Percentiles rank a stretch among this genome's conserved stretches.
phyloP scores from a whole-genome alignment of 208 protist species.

The Wallacemonas sp. region DNA sequence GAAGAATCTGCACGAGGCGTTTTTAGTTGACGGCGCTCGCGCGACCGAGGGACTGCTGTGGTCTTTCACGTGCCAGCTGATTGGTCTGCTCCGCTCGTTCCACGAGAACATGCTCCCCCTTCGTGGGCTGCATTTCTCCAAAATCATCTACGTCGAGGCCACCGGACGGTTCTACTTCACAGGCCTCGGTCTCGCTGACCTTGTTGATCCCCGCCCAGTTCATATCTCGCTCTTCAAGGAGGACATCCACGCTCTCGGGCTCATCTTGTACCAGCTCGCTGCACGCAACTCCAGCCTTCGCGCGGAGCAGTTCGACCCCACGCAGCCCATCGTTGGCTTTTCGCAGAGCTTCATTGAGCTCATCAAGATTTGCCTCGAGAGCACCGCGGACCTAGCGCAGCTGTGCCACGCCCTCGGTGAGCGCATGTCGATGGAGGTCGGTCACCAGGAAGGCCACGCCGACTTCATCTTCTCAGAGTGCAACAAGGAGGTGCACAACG shows the following conservation, averaged over 20 bases:
- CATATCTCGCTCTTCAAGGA: conserved; percentile 62
- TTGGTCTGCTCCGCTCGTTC: conserved; percentile 82
- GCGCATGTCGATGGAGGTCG: conserved; percentile 88
- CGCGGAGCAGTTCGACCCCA: conserved; percentile 53
- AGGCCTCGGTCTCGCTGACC: conserved; percentile 74
- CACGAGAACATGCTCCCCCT: conserved; percentile 78
- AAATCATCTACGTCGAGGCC: conserved; percentile 80
- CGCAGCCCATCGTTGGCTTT: conserved; percentile 70
- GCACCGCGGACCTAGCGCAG: conserved; percentile 55
- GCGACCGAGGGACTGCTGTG: conserved; percentile 84
- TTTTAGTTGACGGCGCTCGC: conserved; percentile 58
- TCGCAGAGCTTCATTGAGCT: conserved; percentile 83
- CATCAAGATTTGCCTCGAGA: conserved; percentile 75
- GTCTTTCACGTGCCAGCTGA: conserved; percentile 86
- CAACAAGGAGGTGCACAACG: conserved; percentile 95
- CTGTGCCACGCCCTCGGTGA: conserved; percentile 80
- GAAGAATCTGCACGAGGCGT: conserved; percentile 78
- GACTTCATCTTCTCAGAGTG: conserved; percentile 93
- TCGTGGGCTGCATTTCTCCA: conserved; percentile 81
- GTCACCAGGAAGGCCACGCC: conserved; percentile 80
- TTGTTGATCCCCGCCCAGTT: conserved; percentile 56
- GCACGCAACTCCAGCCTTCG: conserved; percentile 58
- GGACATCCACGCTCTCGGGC: conserved; percentile 78
- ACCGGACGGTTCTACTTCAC: conserved; percentile 87
- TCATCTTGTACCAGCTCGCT: conserved; percentile 84